These are phyloP conservation scores for Entomortierella lignicola DNA, from an alignment of 192 early-diverging fungal species.

Conservation along the genomic window DNA sequence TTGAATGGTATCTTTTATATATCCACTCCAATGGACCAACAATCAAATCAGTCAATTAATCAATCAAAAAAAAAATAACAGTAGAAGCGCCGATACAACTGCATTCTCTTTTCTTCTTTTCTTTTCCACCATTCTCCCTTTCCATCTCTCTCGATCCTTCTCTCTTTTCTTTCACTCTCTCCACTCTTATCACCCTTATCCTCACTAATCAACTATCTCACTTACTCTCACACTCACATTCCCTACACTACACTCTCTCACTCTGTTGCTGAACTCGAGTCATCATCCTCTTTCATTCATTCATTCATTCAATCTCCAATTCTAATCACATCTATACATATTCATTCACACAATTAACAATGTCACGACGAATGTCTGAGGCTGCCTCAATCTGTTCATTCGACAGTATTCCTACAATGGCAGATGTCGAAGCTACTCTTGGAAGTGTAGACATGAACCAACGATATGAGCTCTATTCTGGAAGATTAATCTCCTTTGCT, in stretches of 20 bases:
- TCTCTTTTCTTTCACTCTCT: neutral
- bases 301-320: neutral
- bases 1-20: no score
- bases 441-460: conserved; percentile 56
- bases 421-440: conserved; percentile 49
- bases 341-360: neutral
- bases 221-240: neutral
- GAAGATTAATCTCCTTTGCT: conserved; percentile 54
- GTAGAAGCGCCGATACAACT: no score
- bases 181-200: neutral
- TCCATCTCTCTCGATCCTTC: neutral
- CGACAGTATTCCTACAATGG: conserved; percentile 54
- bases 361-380: conserved; percentile 54
- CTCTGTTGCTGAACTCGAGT: neutral
- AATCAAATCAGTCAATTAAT: no score
- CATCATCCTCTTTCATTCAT: neutral
- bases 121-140: neutral
- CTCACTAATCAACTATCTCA: no score
- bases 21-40: no score
- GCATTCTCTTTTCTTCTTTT: no score
- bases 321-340: neutral
- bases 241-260: neutral
- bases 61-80: no score
- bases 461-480: conserved; percentile 55
- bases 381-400: conserved; percentile 44